A percentile compares a stretch with the other conserved stretches of the same genome.
Evolutionary conservation across 106 monocot genomes (phyloP).

Genomic region (Acanthochlamys bracteata): DNA sequence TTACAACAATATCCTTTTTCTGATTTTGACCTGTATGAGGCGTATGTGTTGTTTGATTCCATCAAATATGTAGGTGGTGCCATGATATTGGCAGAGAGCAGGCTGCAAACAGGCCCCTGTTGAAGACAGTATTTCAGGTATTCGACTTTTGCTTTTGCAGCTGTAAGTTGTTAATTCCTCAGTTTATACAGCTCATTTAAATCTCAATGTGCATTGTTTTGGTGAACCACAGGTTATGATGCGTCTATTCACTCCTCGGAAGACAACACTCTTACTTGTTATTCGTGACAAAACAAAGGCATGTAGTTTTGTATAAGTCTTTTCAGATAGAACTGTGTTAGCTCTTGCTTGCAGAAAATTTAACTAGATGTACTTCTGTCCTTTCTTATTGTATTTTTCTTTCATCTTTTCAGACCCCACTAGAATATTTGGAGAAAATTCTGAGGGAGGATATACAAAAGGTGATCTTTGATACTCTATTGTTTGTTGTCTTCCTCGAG

Average conservation of each 20-base stretch:
- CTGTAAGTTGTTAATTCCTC: too few species aligned
- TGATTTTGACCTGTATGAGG: not conserved
- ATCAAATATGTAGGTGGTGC: conserved; percentile 72
- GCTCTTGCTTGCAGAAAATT: not conserved
- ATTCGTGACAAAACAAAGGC: conserved; percentile 77
- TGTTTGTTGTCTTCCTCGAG: too few species aligned
- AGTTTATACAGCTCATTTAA: too few species aligned
- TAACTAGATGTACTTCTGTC: too few species aligned
- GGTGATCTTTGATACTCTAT: conserved; percentile 16
- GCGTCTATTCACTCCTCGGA: conserved; percentile 59
- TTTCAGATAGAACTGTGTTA: not conserved
- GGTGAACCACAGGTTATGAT: conserved; percentile 43
- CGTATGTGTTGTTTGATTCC: too few species aligned
- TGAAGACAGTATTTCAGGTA: conserved; percentile 92
- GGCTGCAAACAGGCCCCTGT: conserved; percentile 79
- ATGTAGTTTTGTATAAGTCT: not conserved
- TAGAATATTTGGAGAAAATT: conserved; percentile 41
- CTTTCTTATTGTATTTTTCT: not conserved
- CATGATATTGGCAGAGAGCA: conserved; percentile 97
- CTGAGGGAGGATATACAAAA: conserved; percentile 61
- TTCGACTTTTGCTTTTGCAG: not conserved
- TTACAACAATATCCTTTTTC: not conserved
- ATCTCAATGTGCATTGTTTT: not conserved
- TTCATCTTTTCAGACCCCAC: conserved; percentile 30
- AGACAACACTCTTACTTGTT: conserved; percentile 58